These are phyloP conservation scores for Colletotrichum costaricense DNA, from an alignment of 2,329 filamentous ascomycete genomes.

Conservation along the genomic window DNA sequence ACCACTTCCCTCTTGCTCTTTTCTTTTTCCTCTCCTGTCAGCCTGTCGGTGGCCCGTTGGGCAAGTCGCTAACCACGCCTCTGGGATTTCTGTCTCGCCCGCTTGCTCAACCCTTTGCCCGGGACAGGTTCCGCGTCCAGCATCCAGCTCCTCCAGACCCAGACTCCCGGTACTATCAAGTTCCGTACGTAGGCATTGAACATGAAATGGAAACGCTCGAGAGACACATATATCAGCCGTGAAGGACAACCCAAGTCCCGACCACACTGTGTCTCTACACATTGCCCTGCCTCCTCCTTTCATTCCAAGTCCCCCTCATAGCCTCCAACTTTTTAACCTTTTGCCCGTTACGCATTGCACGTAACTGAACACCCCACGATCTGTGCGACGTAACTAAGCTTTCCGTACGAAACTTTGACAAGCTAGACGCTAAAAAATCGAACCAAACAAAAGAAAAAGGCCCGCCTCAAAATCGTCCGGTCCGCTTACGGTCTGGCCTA, in stretches of 20 bases:
- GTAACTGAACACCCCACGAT: not conserved
- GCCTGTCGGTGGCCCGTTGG: not conserved
- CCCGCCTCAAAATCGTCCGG: slow-evolving; percentile 13
- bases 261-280: not conserved
- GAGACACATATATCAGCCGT: not conserved
- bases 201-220: not conserved
- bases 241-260: not conserved
- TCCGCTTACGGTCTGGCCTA: not conserved
- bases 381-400: slow-evolving; percentile 4
- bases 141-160: not conserved
- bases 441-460: not conserved
- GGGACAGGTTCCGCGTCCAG: not conserved
- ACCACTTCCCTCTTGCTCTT: not conserved
- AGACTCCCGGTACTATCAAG: not conserved
- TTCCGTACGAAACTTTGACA: slow-evolving; percentile 5
- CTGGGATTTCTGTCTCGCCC: not conserved
- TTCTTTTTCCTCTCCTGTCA: not conserved
- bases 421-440: not conserved
- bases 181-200: not conserved
- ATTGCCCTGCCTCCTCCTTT: not conserved
- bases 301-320: not conserved
- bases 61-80: not conserved
- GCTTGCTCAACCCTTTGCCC: not conserved
- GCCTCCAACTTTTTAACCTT: not conserved
- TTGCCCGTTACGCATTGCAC: not conserved